These are phyloP conservation scores for Cladosporium sp. DNA, from an alignment of 2,329 filamentous ascomycete species.

Conservation along the genomic window DNA sequence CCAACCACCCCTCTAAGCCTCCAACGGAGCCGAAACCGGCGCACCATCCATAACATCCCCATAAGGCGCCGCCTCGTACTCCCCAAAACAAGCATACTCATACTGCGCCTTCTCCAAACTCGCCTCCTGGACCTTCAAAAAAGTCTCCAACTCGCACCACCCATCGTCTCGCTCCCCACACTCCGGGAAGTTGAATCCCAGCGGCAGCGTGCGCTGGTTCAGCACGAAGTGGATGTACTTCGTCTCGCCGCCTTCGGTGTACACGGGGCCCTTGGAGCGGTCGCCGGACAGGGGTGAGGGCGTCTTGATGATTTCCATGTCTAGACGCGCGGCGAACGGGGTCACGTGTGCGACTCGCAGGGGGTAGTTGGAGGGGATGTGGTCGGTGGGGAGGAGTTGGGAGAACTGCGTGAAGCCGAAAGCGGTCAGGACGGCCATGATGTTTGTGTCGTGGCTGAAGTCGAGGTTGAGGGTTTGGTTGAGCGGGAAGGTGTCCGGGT, in stretches of 20 bases:
- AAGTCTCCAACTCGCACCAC: constrained; percentile 70
- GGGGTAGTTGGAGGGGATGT: constrained; percentile 52
- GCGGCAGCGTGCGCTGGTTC: constrained; percentile 62
- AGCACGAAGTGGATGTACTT: constrained; percentile 70
- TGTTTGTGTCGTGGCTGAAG: constrained; percentile 67
- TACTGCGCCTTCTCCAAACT: constrained; percentile 57
- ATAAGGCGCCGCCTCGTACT: constrained; percentile 47
- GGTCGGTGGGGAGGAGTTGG: constrained; percentile 51
- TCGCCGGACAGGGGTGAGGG: constrained; percentile 58
- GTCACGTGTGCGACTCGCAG: constrained; percentile 64
- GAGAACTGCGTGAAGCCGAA: constrained; percentile 69
- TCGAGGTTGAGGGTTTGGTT: constrained; percentile 72
- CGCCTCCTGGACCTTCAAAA: constrained; percentile 57
- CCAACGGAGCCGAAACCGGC: constrained; percentile 26
- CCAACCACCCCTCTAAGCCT: background rate
- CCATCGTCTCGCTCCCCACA: constrained; percentile 66
- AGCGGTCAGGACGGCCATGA: constrained; percentile 61
- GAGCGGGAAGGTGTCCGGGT: constrained; percentile 63
- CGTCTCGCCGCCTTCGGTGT: constrained; percentile 47
- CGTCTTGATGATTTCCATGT: constrained; percentile 68
- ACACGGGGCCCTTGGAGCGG: constrained; percentile 43
- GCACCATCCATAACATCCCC: constrained; percentile 49
- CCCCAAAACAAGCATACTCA: constrained; percentile 61
- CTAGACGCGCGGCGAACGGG: constrained; percentile 67
- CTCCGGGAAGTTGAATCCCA: constrained; percentile 60